These are phyloP conservation scores for Annulohypoxylon moriforme DNA, from an alignment of 495 filamentous ascomycete species.

Conservation along the genomic window DNA sequence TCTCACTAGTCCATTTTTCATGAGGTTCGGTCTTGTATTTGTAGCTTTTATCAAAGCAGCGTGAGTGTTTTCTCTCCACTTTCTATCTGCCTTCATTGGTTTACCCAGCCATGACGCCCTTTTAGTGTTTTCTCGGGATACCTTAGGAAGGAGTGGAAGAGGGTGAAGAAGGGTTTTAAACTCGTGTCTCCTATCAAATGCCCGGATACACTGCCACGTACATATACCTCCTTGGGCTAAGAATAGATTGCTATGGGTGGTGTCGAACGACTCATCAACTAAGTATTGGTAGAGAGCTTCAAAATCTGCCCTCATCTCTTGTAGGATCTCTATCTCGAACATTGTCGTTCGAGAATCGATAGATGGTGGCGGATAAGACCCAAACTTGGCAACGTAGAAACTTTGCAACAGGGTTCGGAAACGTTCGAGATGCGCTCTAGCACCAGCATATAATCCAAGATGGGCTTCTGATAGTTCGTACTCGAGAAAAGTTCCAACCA, in stretches of 20 bases:
- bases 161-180: constrained; percentile 65
- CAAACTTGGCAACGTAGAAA: constrained; percentile 70
- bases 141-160: constrained; percentile 68
- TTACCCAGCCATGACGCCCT: constrained; percentile 47
- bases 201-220: constrained; percentile 67
- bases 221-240: constrained; percentile 68
- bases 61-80: constrained; percentile 50
- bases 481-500: constrained; percentile 68
- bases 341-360: constrained; percentile 47
- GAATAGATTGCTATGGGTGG: constrained; percentile 52
- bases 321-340: constrained; percentile 64
- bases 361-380: constrained; percentile 70
- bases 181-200: constrained; percentile 67
- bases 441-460: constrained; percentile 63
- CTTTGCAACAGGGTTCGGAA: constrained; percentile 70
- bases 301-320: constrained; percentile 70
- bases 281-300: constrained; percentile 71
- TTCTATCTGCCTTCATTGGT: constrained; percentile 48
- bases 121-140: constrained; percentile 33
- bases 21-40: constrained; percentile 49
- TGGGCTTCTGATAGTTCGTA: constrained; percentile 67
- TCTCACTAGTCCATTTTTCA: constrained; percentile 55
- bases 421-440: constrained; percentile 68
- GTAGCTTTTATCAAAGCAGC: constrained; percentile 56
- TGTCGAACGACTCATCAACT: constrained; percentile 63